These are phyloP conservation scores for Murraya paniculata DNA, from an alignment of 345 rosid genomes.

Conservation along the genomic window DNA sequence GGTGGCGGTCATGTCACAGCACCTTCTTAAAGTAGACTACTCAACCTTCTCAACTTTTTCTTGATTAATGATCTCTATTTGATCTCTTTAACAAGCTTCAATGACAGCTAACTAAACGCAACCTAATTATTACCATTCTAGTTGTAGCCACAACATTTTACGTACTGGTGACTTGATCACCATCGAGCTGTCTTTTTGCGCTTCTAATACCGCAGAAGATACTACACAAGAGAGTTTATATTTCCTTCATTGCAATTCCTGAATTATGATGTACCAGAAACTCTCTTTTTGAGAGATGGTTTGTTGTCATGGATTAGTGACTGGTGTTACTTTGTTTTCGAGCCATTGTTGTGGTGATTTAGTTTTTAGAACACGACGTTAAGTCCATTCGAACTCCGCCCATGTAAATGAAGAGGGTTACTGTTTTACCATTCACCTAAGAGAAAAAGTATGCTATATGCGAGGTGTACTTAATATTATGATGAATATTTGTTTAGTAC, in stretches of 20 bases:
- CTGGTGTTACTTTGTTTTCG: constrained; percentile 15
- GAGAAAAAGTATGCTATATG: no score
- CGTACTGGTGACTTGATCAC: background rate
- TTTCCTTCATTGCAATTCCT: no score
- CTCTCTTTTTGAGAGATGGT: background rate
- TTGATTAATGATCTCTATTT: background rate
- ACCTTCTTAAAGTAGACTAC: constrained; percentile 33
- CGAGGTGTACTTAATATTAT: no score
- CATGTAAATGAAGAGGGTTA: no score
- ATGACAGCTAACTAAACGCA: constrained; percentile 7
- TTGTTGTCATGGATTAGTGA: background rate
- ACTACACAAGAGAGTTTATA: no score
- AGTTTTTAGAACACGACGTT: background rate
- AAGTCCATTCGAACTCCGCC: no score
- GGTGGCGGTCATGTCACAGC: constrained; percentile 34
- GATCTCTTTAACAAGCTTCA: constrained; percentile 4
- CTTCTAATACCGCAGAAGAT: background rate
- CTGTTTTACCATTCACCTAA: no score
- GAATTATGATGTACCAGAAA: no score
- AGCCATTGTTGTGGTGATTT: constrained; percentile 2
- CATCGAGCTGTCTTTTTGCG: no score
- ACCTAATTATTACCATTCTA: background rate
- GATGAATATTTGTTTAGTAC: no score
- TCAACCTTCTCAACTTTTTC: constrained; percentile 20
- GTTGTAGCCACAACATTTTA: background rate